A percentile compares a stretch with the other conserved stretches of the same genome.
Conservation (phyloP, 2,329 filamentous ascomycete genomes). For the Alternaria triticina region DNA sequence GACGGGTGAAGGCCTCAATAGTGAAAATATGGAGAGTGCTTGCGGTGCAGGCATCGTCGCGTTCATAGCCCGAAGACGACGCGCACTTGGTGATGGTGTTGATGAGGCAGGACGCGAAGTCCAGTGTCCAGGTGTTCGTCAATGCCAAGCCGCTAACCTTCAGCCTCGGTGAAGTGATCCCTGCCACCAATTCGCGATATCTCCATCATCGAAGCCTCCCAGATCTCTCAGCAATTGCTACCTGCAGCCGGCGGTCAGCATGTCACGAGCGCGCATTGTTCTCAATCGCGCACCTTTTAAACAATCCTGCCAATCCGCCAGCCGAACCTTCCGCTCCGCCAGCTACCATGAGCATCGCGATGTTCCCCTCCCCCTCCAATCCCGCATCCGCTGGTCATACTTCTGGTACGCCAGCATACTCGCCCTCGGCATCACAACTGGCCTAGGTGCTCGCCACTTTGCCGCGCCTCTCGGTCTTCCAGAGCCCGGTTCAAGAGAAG, state of each 20-base stretch:
- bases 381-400: constrained; percentile 38
- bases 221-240: constrained; percentile 4
- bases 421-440: constrained; percentile 30
- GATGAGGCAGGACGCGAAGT: not conserved
- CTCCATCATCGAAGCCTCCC: not conserved
- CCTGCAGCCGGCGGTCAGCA: constrained; percentile 13
- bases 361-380: constrained; percentile 24
- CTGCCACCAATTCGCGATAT: not conserved
- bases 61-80: not conserved
- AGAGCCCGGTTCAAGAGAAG: constrained; percentile 35
- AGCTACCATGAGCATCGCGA: constrained; percentile 12
- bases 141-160: constrained; percentile 30
- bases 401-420: constrained; percentile 42
- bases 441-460: constrained; percentile 34
- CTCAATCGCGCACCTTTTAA: constrained; percentile 14
- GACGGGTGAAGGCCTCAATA: not conserved
- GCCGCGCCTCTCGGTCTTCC: constrained; percentile 34
- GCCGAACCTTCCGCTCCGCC: not conserved
- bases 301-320: not conserved
- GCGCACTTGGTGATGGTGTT: not conserved
- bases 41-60: not conserved
- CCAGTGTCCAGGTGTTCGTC: not conserved
- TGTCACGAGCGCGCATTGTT: constrained; percentile 29
- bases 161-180: constrained; percentile 30
- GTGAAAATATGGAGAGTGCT: not conserved